These are phyloP conservation scores for Saccharomycopsis capsularis DNA, from an alignment of 805 yeast genomes.

Conservation along the genomic window DNA sequence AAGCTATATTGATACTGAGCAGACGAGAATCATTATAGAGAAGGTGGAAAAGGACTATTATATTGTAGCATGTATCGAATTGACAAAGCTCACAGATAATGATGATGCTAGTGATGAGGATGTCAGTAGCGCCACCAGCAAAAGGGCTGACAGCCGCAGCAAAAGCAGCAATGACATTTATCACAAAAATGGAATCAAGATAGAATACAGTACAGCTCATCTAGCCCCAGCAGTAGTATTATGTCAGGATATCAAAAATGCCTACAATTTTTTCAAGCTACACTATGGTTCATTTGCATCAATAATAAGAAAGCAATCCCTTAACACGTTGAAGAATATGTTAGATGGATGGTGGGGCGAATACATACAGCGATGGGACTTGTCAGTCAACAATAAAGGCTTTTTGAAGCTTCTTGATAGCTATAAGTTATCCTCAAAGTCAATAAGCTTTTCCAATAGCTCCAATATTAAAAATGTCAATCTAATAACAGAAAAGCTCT, in stretches of 20 bases:
- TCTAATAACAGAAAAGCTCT: slow-evolving; percentile 18
- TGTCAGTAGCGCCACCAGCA: no score
- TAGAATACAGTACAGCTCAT: slow-evolving; percentile 15
- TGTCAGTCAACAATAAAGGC: slow-evolving; percentile 17
- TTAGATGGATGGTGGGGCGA: slow-evolving; percentile 4
- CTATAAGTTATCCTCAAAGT: slow-evolving; percentile 19
- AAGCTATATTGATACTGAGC: slow-evolving; percentile 16
- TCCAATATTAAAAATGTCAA: slow-evolving; percentile 18
- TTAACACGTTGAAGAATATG: not conserved
- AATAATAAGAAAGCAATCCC: not conserved
- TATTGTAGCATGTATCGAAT: slow-evolving; percentile 15
- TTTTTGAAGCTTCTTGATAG: slow-evolving; percentile 15
- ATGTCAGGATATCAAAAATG: slow-evolving; percentile 10
- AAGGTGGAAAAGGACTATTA: slow-evolving; percentile 13
- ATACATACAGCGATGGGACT: slow-evolving; percentile 10
- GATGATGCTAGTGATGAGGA: slow-evolving; percentile 3
- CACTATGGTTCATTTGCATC: slow-evolving; percentile 14
- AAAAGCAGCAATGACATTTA: not conserved
- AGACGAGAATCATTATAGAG: slow-evolving; percentile 15
- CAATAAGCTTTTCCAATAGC: slow-evolving; percentile 13
- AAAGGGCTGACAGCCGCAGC: not conserved
- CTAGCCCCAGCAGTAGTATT: slow-evolving; percentile 14
- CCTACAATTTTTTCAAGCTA: slow-evolving; percentile 15
- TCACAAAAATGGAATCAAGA: not conserved
- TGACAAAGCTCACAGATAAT: slow-evolving; percentile 15